Evolutionary conservation across 129 eudicot genomes (phyloP).

Genomic region (Sambucus nigra): DNA sequence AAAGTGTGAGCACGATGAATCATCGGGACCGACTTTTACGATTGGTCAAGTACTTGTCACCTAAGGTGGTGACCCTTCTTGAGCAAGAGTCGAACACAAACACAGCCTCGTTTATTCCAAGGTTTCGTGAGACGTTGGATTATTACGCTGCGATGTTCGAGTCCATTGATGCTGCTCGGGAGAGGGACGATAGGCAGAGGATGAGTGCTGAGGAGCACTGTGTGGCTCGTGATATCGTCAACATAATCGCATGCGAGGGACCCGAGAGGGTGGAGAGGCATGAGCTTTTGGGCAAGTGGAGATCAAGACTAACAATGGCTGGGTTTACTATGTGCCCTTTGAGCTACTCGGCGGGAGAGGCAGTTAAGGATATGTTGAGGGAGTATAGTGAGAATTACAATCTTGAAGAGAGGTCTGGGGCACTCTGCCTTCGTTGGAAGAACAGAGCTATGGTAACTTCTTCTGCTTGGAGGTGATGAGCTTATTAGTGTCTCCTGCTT

Average conservation of each 20-base stretch:
- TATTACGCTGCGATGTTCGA: constrained; percentile 55
- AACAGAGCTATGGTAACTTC: constrained; percentile 34
- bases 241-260: constrained; percentile 48
- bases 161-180: constrained; percentile 40
- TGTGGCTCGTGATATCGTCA: constrained; percentile 49
- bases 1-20: constrained; percentile 44
- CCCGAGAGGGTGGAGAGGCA: constrained; percentile 52
- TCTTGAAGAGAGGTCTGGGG: constrained; percentile 27
- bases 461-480: constrained; percentile 47
- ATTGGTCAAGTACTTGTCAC: constrained; percentile 32
- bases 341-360: constrained; percentile 22
- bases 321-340: constrained; percentile 33
- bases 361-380: constrained; percentile 20
- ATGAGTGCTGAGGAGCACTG: constrained; percentile 52
- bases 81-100: constrained; percentile 62
- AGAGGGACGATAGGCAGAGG: constrained; percentile 37
- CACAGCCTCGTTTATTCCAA: constrained; percentile 32
- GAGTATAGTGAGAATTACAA: constrained; percentile 29
- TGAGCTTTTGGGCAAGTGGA: constrained; percentile 53
- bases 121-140: constrained; percentile 46
- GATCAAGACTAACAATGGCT: constrained; percentile 39
- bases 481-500: background rate
- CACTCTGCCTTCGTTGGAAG: constrained; percentile 46
- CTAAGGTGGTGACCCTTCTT: constrained; percentile 43
- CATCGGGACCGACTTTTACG: constrained; percentile 51